A percentile compares a stretch with the other conserved stretches of the same genome.
phyloP scores from a whole-genome alignment of 257 asterid species.

The Solanum pennellii region DNA sequence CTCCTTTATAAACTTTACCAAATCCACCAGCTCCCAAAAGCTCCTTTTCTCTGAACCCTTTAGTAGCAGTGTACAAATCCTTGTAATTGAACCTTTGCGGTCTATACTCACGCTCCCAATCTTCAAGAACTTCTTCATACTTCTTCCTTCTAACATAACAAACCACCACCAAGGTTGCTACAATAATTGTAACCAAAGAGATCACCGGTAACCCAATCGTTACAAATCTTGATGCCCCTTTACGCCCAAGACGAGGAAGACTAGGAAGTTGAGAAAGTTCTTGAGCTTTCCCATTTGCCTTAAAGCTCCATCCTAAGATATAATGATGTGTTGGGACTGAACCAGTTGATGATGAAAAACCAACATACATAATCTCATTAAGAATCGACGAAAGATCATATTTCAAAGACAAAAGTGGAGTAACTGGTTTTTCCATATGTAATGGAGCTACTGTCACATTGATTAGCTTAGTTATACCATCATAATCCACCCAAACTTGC shows the following conservation, averaged over 20 bases:
- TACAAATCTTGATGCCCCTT: slow-evolving; percentile 9
- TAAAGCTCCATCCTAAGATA: slow-evolving; percentile 62
- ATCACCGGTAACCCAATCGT: slow-evolving; percentile 28
- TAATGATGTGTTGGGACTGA: slow-evolving; percentile 36
- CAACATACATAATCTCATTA: slow-evolving; percentile 37
- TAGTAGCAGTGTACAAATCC: slow-evolving; percentile 49
- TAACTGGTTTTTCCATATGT: slow-evolving; percentile 18
- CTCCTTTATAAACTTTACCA: slow-evolving; percentile 54
- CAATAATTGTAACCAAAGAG: background rate
- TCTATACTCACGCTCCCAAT: slow-evolving; percentile 45
- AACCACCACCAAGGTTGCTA: background rate
- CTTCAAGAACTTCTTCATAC: slow-evolving; percentile 45
- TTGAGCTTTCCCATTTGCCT: slow-evolving; percentile 19
- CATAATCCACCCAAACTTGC: slow-evolving; percentile 56
- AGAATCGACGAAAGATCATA: slow-evolving; percentile 30
- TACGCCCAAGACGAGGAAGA: slow-evolving; percentile 34
- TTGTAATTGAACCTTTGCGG: slow-evolving; percentile 51
- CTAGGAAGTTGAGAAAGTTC: slow-evolving; percentile 35
- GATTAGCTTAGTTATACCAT: slow-evolving; percentile 6
- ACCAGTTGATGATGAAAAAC: slow-evolving; percentile 48
- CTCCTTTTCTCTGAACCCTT: slow-evolving; percentile 37
- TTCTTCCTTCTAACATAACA: slow-evolving; percentile 18
- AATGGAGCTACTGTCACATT: slow-evolving; percentile 39
- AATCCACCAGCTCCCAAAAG: slow-evolving; percentile 58
- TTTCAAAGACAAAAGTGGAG: slow-evolving; percentile 20